Base-by-base conservation (phyloP, 2,329 filamentous ascomycete genomes). In the Metarhizium rileyi region DNA sequence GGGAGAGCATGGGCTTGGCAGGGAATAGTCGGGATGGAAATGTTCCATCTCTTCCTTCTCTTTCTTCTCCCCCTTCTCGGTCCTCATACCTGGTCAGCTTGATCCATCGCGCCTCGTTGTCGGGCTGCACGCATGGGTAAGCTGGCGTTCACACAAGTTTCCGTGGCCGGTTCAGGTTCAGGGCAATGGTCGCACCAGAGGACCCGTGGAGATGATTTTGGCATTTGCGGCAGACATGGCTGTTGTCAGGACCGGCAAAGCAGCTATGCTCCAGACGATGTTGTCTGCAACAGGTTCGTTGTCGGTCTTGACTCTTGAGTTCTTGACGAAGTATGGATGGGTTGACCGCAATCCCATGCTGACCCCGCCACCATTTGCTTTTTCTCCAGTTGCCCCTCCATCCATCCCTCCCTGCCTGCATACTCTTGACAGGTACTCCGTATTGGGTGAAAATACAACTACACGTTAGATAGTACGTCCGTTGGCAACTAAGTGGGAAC, bases 21-120 rank as follows among this genome's bases (percentile, higher is more conserved):
- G n/a, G n/a, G n/a, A n/a, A n/a, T n/a, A n/a, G n/a, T n/a, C n/a
- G n/a, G n/a, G n/a, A n/a, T n/a, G n/a, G n/a, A n/a, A n/a, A n/a
- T n/a, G n/a, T n/a, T n/a, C n/a, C n/a, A n/a, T n/a, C n/a, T n/a
- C n/a, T n/a, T n/a, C n/a, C n/a, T n/a, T n/a, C n/a, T n/a, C n/a
- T n/a, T n/a, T n/a, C n/a, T n/a, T n/a, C n/a, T n/a, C n/a, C n/a
- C n/a, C n/a, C n/a, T n/a, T 42, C 27, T 50, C 20, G 23, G 10
- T 9, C 9, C 12, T 30, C 49, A 54, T 70, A 81, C 78, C 78
- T 76, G 55, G 78, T 69, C 6, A 83, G 69, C 57, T 75, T 79
- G 28, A 76, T 76, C 80, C 80, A 84, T 57, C 70, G 71, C 20
- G 80, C 79, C 50, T 84, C 76, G 10, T 59, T 63, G 23, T 74